Percentiles rank a stretch among this genome's conserved stretches.
Conservation (phyloP, 202 grass and related monocot species). For the Setaria viridis region DNA sequence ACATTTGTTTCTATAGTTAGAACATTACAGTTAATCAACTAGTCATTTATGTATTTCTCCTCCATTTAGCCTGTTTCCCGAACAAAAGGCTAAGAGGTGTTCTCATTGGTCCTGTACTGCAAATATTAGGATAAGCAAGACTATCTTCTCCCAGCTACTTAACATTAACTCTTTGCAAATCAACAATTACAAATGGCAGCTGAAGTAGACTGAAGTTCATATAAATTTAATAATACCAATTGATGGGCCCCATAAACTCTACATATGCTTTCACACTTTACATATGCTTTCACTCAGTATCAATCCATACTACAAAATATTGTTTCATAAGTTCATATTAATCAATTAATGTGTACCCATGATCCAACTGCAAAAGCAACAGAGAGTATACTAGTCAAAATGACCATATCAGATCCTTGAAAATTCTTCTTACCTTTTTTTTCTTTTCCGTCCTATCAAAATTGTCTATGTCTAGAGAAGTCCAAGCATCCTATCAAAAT, state of each 20-base stretch:
- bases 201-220: conserved; percentile 19
- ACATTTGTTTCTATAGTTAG: background rate
- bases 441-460: background rate
- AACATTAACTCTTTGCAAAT: conserved; percentile 23
- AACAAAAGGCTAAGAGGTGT: conserved; percentile 3
- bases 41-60: background rate
- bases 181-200: background rate
- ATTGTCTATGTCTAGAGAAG: background rate
- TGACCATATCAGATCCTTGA: background rate
- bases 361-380: background rate
- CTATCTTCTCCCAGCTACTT: background rate
- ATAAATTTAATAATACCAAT: background rate
- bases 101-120: background rate
- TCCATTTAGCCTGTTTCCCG: background rate
- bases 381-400: conserved; percentile 7
- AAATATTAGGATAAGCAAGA: background rate
- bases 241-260: background rate
- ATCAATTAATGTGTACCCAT: background rate
- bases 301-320: conserved; percentile 1
- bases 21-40: background rate
- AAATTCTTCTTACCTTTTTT: conserved; percentile 15
- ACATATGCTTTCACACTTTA: conserved; percentile 19
- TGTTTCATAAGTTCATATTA: background rate
- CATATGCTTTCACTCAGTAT: background rate
- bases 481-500: background rate